Base-by-base conservation (phyloP, 2,329 filamentous ascomycete species). In the Alternaria solani region DNA sequence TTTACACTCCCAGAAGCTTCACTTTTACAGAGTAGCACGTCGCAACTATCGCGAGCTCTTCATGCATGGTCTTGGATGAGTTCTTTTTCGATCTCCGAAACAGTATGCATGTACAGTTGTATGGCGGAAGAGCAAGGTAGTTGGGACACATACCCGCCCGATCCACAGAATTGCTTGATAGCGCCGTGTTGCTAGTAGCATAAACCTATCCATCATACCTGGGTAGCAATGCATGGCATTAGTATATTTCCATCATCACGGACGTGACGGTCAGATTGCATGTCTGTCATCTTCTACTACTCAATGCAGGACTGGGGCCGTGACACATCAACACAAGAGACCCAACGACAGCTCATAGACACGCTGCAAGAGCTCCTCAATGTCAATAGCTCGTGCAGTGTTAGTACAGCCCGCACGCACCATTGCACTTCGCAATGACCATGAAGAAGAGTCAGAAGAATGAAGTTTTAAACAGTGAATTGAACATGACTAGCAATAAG, bases 401-500 rank as follows among this genome's bases (percentile, higher is more conserved):
- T 26, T 11, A 25, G 7, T 48, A 7, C 18, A 25, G 18, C 18
- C 7, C n/a, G 12, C 1, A 25, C 9, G 14, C 20, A 49, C 0
- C 20, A 26, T 32, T 38, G 14, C 20, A 25, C 20, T 12, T 49
- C 14, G 28, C n/a, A 42, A 41, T 6, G n/a, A n/a, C 25, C 18
- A 42, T 32, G 2, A n/a, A 5, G 25, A 46, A 25, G 61, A 52
- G 54, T 62, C 59, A 66, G 62, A 49, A 69, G 59, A 9, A 46
- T 47, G 55, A 68, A 64, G 44, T 66, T 67, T 67, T 56, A 57
- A 67, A 63, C 63, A 64, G 64, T 57, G 64, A 57, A 67, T 68
- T 59, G 63, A 60, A 57, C 54, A 63, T 62, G 61, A 58, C 44
- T 65, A 67, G 64, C 62, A 67, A 57, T 57, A 59, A 58, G 61